phyloP scores from a whole-genome alignment of 257 asterid genomes.

The Cruciata laevipes region DNA sequence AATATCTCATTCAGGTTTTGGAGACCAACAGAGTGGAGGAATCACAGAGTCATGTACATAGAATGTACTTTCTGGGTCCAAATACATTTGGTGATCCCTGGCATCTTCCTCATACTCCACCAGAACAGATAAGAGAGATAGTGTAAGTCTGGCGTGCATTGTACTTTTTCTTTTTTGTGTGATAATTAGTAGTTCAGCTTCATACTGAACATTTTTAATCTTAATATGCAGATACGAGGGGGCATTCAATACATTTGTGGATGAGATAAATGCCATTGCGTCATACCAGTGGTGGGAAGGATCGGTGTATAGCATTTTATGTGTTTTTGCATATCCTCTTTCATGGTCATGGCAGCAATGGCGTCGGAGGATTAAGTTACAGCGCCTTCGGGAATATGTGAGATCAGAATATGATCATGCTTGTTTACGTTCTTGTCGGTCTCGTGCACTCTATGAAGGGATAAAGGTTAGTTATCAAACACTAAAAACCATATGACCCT shows the following conservation, averaged over 20 bases:
- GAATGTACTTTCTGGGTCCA: slow-evolving; percentile 91
- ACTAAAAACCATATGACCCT: background rate
- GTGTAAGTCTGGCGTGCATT: slow-evolving; percentile 55
- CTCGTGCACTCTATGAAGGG: slow-evolving; percentile 99
- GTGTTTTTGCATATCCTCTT: slow-evolving; percentile 83
- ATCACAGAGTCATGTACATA: slow-evolving; percentile 94
- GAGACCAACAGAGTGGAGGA: slow-evolving; percentile 98
- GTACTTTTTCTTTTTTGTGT: no score
- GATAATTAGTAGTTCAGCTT: background rate
- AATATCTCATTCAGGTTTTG: slow-evolving; percentile 60
- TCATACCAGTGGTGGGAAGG: slow-evolving; percentile 99
- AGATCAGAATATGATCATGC: slow-evolving; percentile 97
- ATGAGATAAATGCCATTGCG: slow-evolving; percentile 85
- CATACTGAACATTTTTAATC: background rate
- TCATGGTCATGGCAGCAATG: slow-evolving; percentile 99
- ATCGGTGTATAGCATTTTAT: slow-evolving; percentile 73
- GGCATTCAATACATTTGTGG: slow-evolving; percentile 83
- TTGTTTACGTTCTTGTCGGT: slow-evolving; percentile 98
- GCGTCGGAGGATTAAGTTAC: slow-evolving; percentile 86
- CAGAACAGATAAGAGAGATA: slow-evolving; percentile 81
- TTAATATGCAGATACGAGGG: slow-evolving; percentile 75
- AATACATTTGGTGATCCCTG: slow-evolving; percentile 94
- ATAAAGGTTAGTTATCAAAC: slow-evolving; percentile 62
- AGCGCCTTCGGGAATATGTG: slow-evolving; percentile 87
- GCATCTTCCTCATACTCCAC: slow-evolving; percentile 98